phyloP scores from a whole-genome alignment of 257 asterid species.

The Gynochthodes officinalis region DNA sequence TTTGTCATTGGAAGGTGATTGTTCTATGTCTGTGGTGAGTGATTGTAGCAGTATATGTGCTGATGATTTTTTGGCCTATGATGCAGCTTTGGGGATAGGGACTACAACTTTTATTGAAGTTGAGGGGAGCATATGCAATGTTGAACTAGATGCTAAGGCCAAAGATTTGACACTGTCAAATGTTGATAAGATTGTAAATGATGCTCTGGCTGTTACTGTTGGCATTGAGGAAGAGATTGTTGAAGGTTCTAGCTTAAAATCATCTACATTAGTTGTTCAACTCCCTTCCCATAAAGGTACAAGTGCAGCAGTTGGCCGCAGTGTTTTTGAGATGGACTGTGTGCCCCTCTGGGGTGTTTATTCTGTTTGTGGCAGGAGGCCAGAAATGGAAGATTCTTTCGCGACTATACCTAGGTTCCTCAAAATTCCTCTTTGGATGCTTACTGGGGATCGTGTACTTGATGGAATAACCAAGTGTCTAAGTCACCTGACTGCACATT shows the following conservation, averaged over 20 bases:
- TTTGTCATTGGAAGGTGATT: constrained; percentile 37
- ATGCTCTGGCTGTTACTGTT: constrained; percentile 29
- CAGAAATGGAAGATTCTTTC: constrained; percentile 93
- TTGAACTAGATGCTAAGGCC: constrained; percentile 37
- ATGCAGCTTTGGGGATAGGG: constrained; percentile 40
- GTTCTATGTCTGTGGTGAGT: constrained; percentile 76
- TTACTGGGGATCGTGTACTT: constrained; percentile 47
- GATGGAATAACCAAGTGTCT: constrained; percentile 48
- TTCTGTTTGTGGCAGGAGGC: constrained; percentile 85
- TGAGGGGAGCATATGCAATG: constrained; percentile 33
- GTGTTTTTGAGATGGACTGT: constrained; percentile 80
- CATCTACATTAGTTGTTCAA: constrained; percentile 32
- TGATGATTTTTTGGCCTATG: constrained; percentile 63
- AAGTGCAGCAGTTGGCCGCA: constrained; percentile 39
- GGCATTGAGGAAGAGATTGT: constrained; percentile 30
- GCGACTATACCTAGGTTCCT: constrained; percentile 65
- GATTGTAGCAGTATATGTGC: constrained; percentile 83
- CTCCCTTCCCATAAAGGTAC: constrained; percentile 30
- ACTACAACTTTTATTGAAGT: constrained; percentile 29
- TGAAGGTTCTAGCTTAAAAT: constrained; percentile 37
- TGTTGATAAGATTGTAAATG: constrained; percentile 24
- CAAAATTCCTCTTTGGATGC: constrained; percentile 62
- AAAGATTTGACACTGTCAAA: constrained; percentile 23
- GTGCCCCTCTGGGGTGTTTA: constrained; percentile 85
- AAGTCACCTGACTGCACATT: constrained; percentile 78